A percentile compares a stretch with the other conserved stretches of the same genome.
These are phyloP conservation scores for Tolypocladium endophyticum DNA, from an alignment of 2,329 filamentous ascomycete species.

Conservation along the genomic window DNA sequence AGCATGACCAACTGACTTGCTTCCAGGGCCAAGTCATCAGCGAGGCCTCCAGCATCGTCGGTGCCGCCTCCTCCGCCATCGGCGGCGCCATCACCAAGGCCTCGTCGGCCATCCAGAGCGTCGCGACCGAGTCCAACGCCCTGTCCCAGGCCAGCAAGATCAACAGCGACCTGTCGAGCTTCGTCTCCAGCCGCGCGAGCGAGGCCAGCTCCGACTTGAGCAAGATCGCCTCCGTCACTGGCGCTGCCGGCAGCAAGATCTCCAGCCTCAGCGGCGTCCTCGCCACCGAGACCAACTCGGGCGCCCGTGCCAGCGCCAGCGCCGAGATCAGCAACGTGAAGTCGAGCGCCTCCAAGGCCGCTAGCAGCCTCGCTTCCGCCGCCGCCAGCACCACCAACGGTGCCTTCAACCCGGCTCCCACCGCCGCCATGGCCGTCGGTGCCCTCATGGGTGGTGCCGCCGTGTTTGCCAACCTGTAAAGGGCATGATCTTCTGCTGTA, in stretches of 20 bases:
- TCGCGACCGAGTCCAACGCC: background rate
- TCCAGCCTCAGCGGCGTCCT: constrained; percentile 12
- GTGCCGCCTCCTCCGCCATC: background rate
- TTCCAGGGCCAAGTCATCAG: constrained; percentile 2
- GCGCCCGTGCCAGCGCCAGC: constrained; percentile 12
- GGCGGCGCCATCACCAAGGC: constrained; percentile 1
- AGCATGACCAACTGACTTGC: background rate
- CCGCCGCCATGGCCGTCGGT: constrained; percentile 32
- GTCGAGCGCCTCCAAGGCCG: constrained; percentile 5
- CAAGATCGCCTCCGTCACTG: constrained; percentile 2
- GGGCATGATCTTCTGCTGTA: background rate
- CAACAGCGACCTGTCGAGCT: constrained; percentile 1
- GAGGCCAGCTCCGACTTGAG: constrained; percentile 2
- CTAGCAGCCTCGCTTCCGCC: constrained; percentile 8
- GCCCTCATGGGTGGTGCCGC: constrained; percentile 37
- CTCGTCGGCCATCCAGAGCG: background rate
- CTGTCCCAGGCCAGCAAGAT: constrained; percentile 4
- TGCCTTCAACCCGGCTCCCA: constrained; percentile 22
- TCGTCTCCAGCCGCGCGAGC: constrained; percentile 1
- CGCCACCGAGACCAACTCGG: constrained; percentile 9
- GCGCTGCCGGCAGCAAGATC: constrained; percentile 12
- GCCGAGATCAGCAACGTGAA: constrained; percentile 12
- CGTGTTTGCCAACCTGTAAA: constrained; percentile 33
- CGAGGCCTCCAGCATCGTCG: background rate
- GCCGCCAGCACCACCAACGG: constrained; percentile 8